Conservation (phyloP, 805 yeast species). For the Candida parachauliodes region DNA sequence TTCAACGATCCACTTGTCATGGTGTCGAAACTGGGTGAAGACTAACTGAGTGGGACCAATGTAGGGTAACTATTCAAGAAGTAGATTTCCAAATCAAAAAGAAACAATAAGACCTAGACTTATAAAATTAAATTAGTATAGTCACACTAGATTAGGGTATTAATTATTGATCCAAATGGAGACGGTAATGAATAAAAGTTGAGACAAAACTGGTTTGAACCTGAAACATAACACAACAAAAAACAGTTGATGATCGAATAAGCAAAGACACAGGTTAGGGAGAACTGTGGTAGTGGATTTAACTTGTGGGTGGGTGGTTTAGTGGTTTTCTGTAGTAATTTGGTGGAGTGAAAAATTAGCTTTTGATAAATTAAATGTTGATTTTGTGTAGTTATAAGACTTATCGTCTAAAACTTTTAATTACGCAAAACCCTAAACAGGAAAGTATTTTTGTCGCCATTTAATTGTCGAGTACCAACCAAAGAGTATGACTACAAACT, state of each 20-base stretch:
- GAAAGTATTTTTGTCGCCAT: background rate
- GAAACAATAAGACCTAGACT: background rate
- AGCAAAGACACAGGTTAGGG: background rate
- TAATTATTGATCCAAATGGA: too few species aligned
- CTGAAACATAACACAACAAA: background rate
- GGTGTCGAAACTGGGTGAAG: background rate
- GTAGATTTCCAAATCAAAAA: too few species aligned
- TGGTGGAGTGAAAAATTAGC: background rate
- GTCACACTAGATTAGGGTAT: too few species aligned
- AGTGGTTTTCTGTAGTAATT: background rate
- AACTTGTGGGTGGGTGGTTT: background rate
- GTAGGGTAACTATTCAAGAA: too few species aligned
- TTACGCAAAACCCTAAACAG: background rate
- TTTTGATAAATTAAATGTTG: background rate
- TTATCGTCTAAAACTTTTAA: background rate
- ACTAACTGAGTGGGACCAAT: too few species aligned
- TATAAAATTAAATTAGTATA: background rate
- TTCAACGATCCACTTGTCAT: conserved; percentile 8
- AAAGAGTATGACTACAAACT: too few species aligned
- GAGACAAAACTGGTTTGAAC: background rate
- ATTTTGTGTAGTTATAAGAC: background rate
- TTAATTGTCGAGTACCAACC: too few species aligned
- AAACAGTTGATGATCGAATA: background rate
- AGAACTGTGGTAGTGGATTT: background rate
- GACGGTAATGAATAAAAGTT: too few species aligned